phyloP scores from a whole-genome alignment of 306 rosid species.

The Castanea sativa region DNA sequence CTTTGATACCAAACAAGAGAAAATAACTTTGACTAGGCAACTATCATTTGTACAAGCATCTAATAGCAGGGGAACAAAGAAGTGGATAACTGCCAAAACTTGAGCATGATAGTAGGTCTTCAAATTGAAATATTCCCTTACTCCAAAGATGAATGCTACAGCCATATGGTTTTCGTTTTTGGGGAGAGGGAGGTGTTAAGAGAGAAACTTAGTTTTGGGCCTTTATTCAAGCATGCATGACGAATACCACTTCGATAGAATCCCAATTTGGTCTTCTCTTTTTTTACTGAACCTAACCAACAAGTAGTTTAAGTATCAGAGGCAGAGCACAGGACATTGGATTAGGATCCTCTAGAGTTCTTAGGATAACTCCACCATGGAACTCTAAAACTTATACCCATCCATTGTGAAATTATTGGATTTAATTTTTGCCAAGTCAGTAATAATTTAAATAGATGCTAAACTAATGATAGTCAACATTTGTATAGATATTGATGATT shows the following conservation, averaged over 20 bases:
- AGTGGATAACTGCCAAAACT: neutral
- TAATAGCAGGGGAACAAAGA: neutral
- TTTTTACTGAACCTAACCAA: too few species aligned
- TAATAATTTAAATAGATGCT: too few species aligned
- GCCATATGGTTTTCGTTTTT: neutral
- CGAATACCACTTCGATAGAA: neutral
- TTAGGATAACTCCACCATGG: too few species aligned
- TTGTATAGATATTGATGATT: too few species aligned
- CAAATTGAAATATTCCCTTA: neutral
- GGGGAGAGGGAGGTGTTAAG: neutral
- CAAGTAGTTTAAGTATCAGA: neutral
- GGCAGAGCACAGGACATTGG: neutral
- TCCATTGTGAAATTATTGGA: too few species aligned
- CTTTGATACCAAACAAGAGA: neutral
- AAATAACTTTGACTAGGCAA: neutral
- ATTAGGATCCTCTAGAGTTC: too few species aligned
- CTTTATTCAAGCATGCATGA: neutral
- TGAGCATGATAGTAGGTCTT: neutral
- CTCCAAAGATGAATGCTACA: neutral
- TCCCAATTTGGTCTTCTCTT: neutral
- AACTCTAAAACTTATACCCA: too few species aligned
- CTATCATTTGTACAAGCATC: neutral
- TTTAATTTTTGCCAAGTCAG: too few species aligned
- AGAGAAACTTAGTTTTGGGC: neutral
- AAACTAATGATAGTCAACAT: too few species aligned